Conservation (phyloP, 495 filamentous ascomycete species). For the Xylaria sp. region DNA sequence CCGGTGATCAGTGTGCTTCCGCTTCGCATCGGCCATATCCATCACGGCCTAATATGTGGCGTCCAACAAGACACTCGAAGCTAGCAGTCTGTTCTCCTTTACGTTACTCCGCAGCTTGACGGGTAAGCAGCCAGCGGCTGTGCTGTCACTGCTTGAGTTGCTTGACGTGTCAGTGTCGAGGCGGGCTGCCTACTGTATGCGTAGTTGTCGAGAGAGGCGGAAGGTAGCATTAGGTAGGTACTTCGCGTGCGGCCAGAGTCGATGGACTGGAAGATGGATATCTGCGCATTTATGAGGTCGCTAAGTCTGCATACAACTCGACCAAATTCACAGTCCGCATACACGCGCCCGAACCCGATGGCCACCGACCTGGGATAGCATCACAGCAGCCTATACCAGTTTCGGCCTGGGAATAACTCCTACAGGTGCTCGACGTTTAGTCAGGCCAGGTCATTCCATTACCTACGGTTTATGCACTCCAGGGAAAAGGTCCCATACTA, state of each 20-base stretch:
- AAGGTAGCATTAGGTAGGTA: conserved; percentile 13
- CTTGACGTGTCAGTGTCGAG: conserved; percentile 24
- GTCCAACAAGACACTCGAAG: conserved; percentile 11
- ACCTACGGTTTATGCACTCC: conserved; percentile 10
- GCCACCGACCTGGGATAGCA: neutral
- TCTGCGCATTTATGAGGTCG: conserved; percentile 1
- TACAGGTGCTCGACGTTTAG: conserved; percentile 5
- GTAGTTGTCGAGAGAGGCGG: neutral
- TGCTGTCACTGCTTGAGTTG: conserved; percentile 23
- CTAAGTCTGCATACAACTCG: neutral
- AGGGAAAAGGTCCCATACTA: neutral
- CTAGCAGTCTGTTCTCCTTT: conserved; percentile 5
- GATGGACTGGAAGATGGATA: neutral
- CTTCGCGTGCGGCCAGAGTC: conserved; percentile 2
- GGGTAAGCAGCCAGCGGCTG: conserved; percentile 6
- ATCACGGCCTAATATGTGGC: conserved; percentile 22
- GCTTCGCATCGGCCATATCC: conserved; percentile 9
- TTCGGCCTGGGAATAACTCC: conserved; percentile 10
- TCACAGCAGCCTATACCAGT: neutral
- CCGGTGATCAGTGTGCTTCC: conserved; percentile 1
- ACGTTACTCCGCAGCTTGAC: conserved; percentile 19
- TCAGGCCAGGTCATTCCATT: conserved; percentile 1
- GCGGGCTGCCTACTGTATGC: neutral
- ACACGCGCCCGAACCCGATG: neutral
- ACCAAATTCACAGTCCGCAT: neutral